phyloP scores from a whole-genome alignment of 2,329 filamentous ascomycete genomes.

The Trichoderma simmonsii region DNA sequence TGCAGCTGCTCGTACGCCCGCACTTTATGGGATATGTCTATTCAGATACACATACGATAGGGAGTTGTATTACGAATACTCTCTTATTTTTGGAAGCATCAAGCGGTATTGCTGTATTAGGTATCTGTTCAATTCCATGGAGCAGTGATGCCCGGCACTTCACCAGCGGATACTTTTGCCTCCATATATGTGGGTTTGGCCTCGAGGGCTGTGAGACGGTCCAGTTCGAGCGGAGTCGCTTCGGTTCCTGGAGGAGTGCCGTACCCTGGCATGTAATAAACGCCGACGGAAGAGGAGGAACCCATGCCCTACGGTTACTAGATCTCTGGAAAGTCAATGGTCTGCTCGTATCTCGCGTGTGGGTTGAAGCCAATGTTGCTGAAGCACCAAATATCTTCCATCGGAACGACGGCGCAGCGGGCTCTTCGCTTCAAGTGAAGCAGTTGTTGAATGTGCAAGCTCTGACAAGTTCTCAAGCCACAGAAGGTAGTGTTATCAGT shows the following conservation, averaged over 20 bases:
- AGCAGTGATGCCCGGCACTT: background rate
- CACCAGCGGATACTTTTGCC: background rate
- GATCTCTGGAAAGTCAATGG: background rate
- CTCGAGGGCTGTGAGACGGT: background rate
- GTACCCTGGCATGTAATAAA: background rate
- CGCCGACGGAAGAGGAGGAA: background rate
- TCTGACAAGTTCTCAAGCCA: background rate
- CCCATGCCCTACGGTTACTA: background rate
- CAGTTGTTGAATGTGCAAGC: background rate
- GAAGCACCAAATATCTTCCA: background rate
- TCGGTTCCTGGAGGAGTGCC: background rate
- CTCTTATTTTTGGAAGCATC: background rate
- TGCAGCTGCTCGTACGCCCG: background rate
- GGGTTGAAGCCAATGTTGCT: background rate
- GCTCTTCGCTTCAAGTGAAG: background rate
- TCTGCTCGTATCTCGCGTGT: background rate
- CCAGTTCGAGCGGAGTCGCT: background rate
- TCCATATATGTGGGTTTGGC: background rate
- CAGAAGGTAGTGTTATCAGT: background rate
- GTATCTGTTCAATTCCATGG: background rate
- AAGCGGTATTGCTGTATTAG: background rate
- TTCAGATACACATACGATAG: background rate
- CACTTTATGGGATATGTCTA: background rate
- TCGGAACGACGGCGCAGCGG: background rate
- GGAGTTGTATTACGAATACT: background rate